Conservation (phyloP, 179 eudicot genomes). For the Silene vulgaris region DNA sequence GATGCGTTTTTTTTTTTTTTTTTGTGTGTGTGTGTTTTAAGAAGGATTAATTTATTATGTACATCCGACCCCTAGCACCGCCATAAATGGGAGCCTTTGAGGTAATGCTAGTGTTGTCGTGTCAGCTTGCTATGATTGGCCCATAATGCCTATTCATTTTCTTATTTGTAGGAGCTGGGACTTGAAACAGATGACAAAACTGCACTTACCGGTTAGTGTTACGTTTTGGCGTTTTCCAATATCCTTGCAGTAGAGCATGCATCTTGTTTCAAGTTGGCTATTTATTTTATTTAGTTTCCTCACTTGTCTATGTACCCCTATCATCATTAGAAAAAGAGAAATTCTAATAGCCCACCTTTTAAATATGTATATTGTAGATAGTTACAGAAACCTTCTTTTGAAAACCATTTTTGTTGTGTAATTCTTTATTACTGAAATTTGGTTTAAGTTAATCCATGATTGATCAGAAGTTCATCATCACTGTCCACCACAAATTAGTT, state of each 20-base stretch:
- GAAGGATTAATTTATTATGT: neutral
- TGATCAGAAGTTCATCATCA: neutral
- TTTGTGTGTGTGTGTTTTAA: neutral
- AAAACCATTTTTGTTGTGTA: neutral
- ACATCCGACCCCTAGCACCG: neutral
- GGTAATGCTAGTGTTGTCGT: neutral
- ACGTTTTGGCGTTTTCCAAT: conserved; percentile 7
- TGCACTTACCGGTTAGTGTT: conserved; percentile 76
- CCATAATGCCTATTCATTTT: conserved; percentile 12
- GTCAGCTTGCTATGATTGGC: conserved; percentile 11
- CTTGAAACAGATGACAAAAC: conserved; percentile 96
- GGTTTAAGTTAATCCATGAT: neutral
- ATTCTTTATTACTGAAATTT: neutral
- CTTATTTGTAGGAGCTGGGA: conserved; percentile 66
- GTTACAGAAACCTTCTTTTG: neutral
- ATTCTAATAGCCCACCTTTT: neutral
- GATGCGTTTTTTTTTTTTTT: too few species aligned
- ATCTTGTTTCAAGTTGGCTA: conserved; percentile 6
- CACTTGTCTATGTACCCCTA: neutral
- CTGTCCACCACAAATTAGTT: neutral
- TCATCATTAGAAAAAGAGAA: neutral
- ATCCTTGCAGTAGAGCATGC: neutral
- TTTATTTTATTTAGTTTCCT: conserved; percentile 11
- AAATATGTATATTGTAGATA: neutral
- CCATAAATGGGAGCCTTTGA: neutral